These are phyloP conservation scores for Triticum dicoccoides DNA, from an alignment of 176 grass and related monocot genomes.

Conservation along the genomic window DNA sequence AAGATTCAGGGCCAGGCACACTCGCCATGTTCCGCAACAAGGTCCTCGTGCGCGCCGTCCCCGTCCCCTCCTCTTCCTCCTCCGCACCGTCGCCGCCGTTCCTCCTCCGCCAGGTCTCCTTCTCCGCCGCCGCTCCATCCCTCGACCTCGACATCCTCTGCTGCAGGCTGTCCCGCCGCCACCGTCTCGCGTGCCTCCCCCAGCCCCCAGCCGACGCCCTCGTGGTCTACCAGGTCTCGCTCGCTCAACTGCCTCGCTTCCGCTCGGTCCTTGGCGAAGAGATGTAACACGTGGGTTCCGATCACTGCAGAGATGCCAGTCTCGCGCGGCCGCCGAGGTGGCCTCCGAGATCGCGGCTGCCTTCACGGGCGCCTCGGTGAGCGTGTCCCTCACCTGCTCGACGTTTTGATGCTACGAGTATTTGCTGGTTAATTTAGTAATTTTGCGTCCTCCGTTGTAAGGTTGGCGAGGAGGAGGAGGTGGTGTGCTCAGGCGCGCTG, in stretches of 20 bases:
- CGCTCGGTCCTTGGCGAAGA: neutral
- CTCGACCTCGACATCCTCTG: constrained; percentile 68
- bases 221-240: constrained; percentile 63
- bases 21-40: constrained; percentile 63
- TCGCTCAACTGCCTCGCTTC: neutral
- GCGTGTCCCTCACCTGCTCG: constrained; percentile 14
- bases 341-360: constrained; percentile 35
- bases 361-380: constrained; percentile 29
- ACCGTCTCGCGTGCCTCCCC: constrained; percentile 57
- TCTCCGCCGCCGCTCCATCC: constrained; percentile 10
- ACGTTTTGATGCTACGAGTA: neutral
- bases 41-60: constrained; percentile 50
- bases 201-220: constrained; percentile 44
- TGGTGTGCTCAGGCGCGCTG: constrained; percentile 47
- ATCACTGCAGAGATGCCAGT: constrained; percentile 57
- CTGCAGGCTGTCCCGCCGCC: constrained; percentile 66
- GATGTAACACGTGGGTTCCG: neutral
- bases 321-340: constrained; percentile 22
- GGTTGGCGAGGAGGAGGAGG: constrained; percentile 69
- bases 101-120: constrained; percentile 38
- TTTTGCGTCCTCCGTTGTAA: neutral
- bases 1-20: neutral
- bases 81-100: constrained; percentile 35
- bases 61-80: constrained; percentile 21
- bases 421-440: neutral